Base-by-base conservation (phyloP, 345 rosid species). In the Salix arbutifolia region DNA sequence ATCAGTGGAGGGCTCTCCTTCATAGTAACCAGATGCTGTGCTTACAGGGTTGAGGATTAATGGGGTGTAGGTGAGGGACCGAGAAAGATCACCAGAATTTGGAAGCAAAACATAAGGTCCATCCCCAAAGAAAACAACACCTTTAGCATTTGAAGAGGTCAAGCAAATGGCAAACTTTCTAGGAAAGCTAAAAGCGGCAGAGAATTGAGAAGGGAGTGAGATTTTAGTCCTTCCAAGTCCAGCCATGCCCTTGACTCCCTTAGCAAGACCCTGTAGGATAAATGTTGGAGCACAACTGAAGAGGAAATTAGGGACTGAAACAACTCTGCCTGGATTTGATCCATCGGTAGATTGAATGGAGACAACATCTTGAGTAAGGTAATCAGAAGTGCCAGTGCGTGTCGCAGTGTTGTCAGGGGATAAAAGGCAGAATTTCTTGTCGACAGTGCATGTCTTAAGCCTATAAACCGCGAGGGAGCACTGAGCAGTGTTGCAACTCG, bases 31-130 rank as follows among this genome's bases (percentile, higher is more conserved):
- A 3, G 90, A 62, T 21, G 88, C 85, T 1, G 89, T 86, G 75
- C 91, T 93, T 42, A 87, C 86, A 0, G 93, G 94, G 71, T 91
- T 93, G 23, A 87, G 75, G 16, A 89, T 74, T 12, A 94, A 67
- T 0, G 94, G 90, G 0, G 98, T 90, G 73, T 87, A 92, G 0
- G 44, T 12, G 4, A 92, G 89, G 3, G 86, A 83, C 1, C 72
- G 2, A 0, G 94, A 90, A 25, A 40, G 77, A 14, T 46, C 90
- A 31, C 84, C 82, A 4, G 89, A 67, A 21, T 83, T 83, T 0
- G 95, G 92, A 30, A 86, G 91, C 76, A 91, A 69, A 18, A 81
- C 78, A 75, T 90, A 90, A 1, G 91, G 88, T 1, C 89, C 88
- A 64, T 88, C 78, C 0, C 96, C 96, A 65, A 88, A 91, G 69